Base-by-base conservation (phyloP, 2,329 filamentous ascomycete species). In the Talaromyces albobiverticillius region DNA sequence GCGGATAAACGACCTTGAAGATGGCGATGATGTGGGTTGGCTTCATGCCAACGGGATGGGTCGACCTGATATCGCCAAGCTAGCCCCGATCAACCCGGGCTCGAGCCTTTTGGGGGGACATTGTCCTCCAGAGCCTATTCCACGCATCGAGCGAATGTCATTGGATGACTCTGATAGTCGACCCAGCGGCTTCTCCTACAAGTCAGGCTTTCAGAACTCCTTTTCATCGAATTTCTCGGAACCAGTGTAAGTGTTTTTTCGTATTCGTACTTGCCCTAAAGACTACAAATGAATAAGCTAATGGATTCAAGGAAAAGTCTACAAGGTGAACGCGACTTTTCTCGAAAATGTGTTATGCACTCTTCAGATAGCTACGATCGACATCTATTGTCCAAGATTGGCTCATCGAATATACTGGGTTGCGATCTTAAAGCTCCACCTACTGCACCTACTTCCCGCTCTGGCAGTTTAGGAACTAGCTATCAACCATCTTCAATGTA, bases 341-440 rank as follows among this genome's bases (percentile, higher is more conserved):
- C 82, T 45, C 76, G 80, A 59, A 74, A 79, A 57, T 79, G 81
- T 45, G 76, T 84, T 38, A 77, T 82, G 59, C 77, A 76, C 54
- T 84, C 82, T 2, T 84, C 81, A 22, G 80, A 84, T 62, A 81
- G 79, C 29, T 86, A 85, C 67, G 83, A 86, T 62, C 80, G 84
- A 65, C 80, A 83, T 57, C 69, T 85, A 11, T 68, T 86, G 23
- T 83, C 81, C 46, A 84, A 83, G 60, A 85, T 85, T 55, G 82
- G 82, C 47, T 72, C 66, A 51, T 69, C 69, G 13, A 58, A 65
- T 32, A 70, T 62, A 48, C 58, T 68, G 22, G 63, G 68, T 57
- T 64, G 64, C 31, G 69, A 71, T 26, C 61, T 60, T 42, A 63
- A 56, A 55, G 43, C 13, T 32, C 66, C 65, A 23, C 56, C 65